Conservation (phyloP, 2,329 filamentous ascomycete genomes). For the Monilinia fructigena region DNA sequence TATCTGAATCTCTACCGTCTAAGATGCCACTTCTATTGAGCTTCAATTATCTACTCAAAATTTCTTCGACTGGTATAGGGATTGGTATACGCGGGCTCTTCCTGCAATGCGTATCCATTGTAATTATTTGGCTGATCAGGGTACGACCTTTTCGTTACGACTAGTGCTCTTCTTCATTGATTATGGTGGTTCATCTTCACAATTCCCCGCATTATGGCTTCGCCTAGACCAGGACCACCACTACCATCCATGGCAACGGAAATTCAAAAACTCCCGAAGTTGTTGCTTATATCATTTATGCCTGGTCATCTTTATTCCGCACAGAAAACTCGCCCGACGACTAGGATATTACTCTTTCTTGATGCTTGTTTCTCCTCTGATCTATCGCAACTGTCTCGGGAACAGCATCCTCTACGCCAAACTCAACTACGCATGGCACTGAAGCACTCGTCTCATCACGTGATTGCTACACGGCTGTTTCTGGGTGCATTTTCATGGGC, state of each 20-base stretch:
- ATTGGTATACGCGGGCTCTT: constrained; percentile 91
- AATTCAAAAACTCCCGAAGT: constrained; percentile 38
- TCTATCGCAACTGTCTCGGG: constrained; percentile 88
- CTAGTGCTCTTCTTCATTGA: constrained; percentile 82
- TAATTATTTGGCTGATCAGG: constrained; percentile 70
- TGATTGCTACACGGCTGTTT: constrained; percentile 82
- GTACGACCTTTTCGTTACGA: constrained; percentile 80
- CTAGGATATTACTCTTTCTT: constrained; percentile 78
- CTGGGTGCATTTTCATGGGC: constrained; percentile 88
- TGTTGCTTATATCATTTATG: constrained; percentile 75
- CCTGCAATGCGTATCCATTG: constrained; percentile 77
- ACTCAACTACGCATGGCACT: constrained; percentile 84
- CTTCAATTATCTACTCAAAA: constrained; percentile 82
- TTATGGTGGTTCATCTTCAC: constrained; percentile 93
- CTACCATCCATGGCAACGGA: constrained; percentile 46
- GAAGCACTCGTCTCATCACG: constrained; percentile 84
- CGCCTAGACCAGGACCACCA: constrained; percentile 82
- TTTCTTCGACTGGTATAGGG: constrained; percentile 89
- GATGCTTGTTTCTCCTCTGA: constrained; percentile 92
- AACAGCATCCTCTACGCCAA: constrained; percentile 89
- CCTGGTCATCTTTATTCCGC: constrained; percentile 80
- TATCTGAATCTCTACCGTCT: constrained; percentile 38
- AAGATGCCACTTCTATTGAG: constrained; percentile 60
- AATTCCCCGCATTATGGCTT: constrained; percentile 84
- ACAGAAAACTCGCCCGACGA: constrained; percentile 69